Base-by-base conservation (phyloP, 2,329 filamentous ascomycete genomes). In the Raffaelea arxii region DNA sequence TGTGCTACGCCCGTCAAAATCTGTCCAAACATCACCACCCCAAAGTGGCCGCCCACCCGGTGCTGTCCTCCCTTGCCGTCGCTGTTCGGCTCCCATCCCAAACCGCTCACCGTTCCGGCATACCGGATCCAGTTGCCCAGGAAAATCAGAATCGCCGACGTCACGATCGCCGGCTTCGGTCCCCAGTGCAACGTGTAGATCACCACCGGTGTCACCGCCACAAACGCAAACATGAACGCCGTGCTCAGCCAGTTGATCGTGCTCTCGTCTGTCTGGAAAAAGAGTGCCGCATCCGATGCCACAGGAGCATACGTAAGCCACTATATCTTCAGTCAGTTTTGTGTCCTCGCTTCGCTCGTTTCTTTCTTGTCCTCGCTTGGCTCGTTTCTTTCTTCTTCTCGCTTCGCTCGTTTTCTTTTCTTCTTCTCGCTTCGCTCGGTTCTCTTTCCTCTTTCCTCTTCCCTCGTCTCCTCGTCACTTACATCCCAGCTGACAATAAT, bases 401-500 rank as follows among this genome's bases (percentile, higher is more conserved):
- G n/a, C n/a, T n/a, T n/a, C n/a, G n/a, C n/a, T n/a, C n/a, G n/a
- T n/a, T n/a, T n/a, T n/a, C n/a, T n/a, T n/a, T n/a, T n/a, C n/a
- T n/a, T n/a, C n/a, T n/a, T n/a, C n/a, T n/a, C n/a, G n/a, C n/a
- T n/a, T n/a, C n/a, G n/a, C n/a, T n/a, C n/a, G n/a, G n/a, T n/a
- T n/a, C n/a, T n/a, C n/a, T n/a, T n/a, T n/a, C n/a, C n/a, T n/a
- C n/a, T n/a, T n/a, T n/a, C n/a, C n/a, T n/a, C n/a, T n/a, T n/a
- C n/a, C n/a, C n/a, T n/a, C n/a, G n/a, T n/a, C n/a, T n/a, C n/a
- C n/a, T n/a, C n/a, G n/a, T n/a, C n/a, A 81, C 87, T 73, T 75
- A 92, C 87, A 77, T 94, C 88, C 91, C 91, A 97, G 59, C 86
- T 94, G 37, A 95, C 84, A 50, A 97, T 79, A 47, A 96, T 83